phyloP scores from a whole-genome alignment of 257 asterid genomes.

The Solanum rostratum region DNA sequence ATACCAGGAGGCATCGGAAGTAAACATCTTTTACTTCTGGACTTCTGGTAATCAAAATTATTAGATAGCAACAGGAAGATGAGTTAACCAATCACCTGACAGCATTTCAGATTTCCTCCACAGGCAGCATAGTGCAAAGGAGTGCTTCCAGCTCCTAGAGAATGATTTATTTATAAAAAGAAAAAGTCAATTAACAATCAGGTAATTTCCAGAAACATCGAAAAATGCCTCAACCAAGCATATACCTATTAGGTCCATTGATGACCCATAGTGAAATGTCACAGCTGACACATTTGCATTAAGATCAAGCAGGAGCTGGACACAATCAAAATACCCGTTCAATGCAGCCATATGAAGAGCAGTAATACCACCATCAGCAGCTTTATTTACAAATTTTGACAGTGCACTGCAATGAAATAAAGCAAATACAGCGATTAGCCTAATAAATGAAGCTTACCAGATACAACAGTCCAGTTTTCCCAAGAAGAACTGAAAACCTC shows the following conservation, averaged over 20 bases:
- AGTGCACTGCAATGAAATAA: constrained; percentile 45
- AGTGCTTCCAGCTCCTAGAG: constrained; percentile 93
- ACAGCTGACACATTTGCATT: constrained; percentile 69
- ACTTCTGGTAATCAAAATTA: neutral
- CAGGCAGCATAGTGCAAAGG: constrained; percentile 98
- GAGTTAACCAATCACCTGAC: constrained; percentile 50
- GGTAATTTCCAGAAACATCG: neutral
- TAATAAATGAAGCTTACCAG: neutral
- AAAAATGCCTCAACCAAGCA: neutral
- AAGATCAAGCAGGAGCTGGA: constrained; percentile 90
- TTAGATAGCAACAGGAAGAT: neutral
- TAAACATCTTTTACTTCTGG: neutral
- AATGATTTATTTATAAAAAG: neutral
- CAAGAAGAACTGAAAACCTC: neutral
- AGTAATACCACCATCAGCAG: constrained; percentile 96
- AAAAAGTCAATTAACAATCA: neutral
- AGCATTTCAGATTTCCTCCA: constrained; percentile 94
- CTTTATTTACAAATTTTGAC: constrained; percentile 78
- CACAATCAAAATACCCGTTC: constrained; percentile 93
- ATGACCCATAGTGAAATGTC: constrained; percentile 90
- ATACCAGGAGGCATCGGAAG: neutral
- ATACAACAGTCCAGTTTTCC: neutral
- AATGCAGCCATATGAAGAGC: constrained; percentile 99
- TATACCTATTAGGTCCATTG: constrained; percentile 89
- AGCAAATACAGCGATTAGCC: neutral